Evolutionary conservation across 2,329 filamentous ascomycete species (phyloP), one percentile per base, ranked within the genome.

Genomic region (Aspergillus thermomutatus): DNA sequence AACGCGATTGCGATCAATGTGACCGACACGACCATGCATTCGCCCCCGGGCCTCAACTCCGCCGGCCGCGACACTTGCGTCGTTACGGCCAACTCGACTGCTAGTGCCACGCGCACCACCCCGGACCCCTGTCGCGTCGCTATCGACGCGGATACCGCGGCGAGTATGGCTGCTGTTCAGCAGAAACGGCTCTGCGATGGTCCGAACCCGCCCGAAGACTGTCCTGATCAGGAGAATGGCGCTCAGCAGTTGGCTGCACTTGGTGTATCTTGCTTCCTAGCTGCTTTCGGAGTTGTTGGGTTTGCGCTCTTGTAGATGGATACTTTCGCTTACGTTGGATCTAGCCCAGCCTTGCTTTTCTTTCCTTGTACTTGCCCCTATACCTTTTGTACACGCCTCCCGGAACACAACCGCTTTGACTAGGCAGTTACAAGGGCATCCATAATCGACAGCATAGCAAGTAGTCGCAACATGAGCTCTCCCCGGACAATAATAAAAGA

Each of bases 1-100:
- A 41, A 52, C 25, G 61, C 26, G 6, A 8, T 57, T 37, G 26
- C 26, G 8, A 59, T 62, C 53, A 53, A 57, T 51, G 53, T 59
- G 14, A 54, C 52, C 1, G 31, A 57, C 14, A 52, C 5, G 1
- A 49, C 45, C 1, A 54, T 58, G 49, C 19, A 17, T 5, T 9
- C 37, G 1, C 41, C 27, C 21, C 0, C 19, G 19, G 7, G 11
- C 1, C 0, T 46, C 2, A 52, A 58, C n/a, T 31, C 10, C 10
- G 31, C 31, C 2, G 34, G 26, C 34, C 23, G 52, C 1, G 56
- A 58, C 46, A 52, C 45, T 1, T 58, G 56, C 19, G 49, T 23
- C 1, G 52, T 55, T 10, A 19, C 27, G 1, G 10, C 19, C 17
- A 49, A 49, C 21, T 54, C 55, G 21, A 51, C 52, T 28, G 9